Percentiles rank a stretch among this genome's conserved stretches.
phyloP scores from a whole-genome alignment of 768 basidiomycete genomes.

The Mycena belliarum region DNA sequence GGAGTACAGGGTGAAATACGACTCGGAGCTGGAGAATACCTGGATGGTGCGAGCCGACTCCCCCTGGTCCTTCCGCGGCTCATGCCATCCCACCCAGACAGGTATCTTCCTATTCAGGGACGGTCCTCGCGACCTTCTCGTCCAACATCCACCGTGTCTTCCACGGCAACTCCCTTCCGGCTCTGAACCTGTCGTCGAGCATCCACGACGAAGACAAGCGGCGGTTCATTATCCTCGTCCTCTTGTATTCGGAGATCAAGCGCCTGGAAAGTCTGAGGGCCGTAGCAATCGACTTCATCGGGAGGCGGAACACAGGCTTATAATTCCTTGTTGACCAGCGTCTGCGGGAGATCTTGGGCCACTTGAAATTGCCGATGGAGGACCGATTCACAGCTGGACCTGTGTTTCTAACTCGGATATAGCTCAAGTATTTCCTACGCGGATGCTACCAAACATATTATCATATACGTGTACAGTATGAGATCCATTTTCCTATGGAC shows the following conservation, averaged over 20 bases:
- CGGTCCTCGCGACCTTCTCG: conserved; percentile 13
- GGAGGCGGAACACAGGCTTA: neutral
- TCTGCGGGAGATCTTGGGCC: no score
- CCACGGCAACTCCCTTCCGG: neutral
- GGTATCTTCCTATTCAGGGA: conserved; percentile 10
- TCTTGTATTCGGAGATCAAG: conserved; percentile 19
- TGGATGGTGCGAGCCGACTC: conserved; percentile 9
- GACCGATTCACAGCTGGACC: no score
- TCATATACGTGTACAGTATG: no score
- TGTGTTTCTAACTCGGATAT: no score
- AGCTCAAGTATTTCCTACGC: no score
- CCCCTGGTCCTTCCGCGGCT: neutral
- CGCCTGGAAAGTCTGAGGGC: conserved; percentile 10
- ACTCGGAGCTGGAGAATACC: conserved; percentile 9
- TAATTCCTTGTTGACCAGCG: neutral
- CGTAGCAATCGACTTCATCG: neutral
- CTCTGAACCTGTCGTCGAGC: neutral
- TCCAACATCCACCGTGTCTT: conserved; percentile 6
- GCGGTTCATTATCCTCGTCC: conserved; percentile 15
- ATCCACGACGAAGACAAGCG: conserved; percentile 14
- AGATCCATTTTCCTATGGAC: no score
- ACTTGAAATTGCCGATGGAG: no score
- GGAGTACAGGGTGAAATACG: conserved; percentile 17
- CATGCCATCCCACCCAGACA: neutral
- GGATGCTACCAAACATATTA: no score